Evolutionary conservation across 352 stramenopile genomes (phyloP), one percentile per base, ranked within the genome.

Genomic region (Phytophthora ramorum): DNA sequence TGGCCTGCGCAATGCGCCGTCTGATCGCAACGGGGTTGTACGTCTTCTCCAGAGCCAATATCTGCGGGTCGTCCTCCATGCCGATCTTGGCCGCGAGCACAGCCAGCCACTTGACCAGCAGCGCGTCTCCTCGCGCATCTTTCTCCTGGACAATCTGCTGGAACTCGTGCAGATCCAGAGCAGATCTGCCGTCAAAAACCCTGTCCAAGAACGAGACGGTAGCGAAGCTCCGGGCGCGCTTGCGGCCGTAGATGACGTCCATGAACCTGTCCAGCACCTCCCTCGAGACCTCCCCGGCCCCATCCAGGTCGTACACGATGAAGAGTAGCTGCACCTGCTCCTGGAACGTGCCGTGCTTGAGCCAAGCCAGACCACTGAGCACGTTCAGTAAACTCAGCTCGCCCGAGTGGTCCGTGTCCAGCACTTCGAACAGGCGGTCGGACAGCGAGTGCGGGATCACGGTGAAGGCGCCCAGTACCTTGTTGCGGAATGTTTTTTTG

Each of bases 1-100:
- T 94, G 6, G 79, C 68, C 28, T 89, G 80, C 4, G 83, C 78
- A 24, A 96, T 95, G 19, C 85, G 75, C 52, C 92, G 81, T 14
- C 88, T 75, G n/a, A 96, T 91, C 14, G 85, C 80, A 0, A 93
- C 82, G 0, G 86, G 85, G 38, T 93, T 95, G 59, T 95, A 96
- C 50, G 79, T 81, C 22, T 81, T 79, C 62, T 96, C 86, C 0
- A 96, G 74, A 4, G 71, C 85, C 16, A 90, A 45, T 44, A 96
- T 94, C 55, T 83, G 66, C 2, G 78, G 58, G 43, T 95, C 86
- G n/a, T 93, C 86, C 13, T 91, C 68, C 20, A 40, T 75, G 8
- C 84, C 86, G 37, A 93, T 92, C 38, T 81, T 81, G n/a, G 80
- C 71, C 0, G 84, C 85, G 13, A 94, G 67, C 10, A 84, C 45